phyloP scores from a whole-genome alignment of 2,329 filamentous ascomycete genomes.

The Lasiodiplodia gonubiensis region DNA sequence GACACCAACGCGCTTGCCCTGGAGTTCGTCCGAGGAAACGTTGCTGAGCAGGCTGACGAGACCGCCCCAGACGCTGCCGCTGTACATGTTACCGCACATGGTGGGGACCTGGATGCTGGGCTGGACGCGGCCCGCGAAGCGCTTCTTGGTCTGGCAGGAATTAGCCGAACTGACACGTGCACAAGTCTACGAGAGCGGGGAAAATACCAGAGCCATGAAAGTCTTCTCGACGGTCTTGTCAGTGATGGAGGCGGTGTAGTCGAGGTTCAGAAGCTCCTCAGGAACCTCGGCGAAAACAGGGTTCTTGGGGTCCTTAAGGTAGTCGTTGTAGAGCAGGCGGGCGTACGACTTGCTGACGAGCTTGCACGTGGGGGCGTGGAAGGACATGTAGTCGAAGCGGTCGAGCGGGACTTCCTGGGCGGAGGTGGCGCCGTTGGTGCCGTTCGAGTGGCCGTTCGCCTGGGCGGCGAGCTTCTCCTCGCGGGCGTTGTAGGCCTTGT shows the following conservation, averaged over 20 bases:
- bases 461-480: constrained; percentile 54
- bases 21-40: constrained; percentile 51
- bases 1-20: constrained; percentile 58
- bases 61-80: constrained; percentile 58
- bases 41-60: constrained; percentile 56
- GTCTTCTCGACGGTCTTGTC: constrained; percentile 61
- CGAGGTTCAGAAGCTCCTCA: constrained; percentile 53
- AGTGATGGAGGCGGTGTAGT: constrained; percentile 54
- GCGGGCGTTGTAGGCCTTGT: constrained; percentile 59
- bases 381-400: constrained; percentile 61
- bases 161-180: constrained; percentile 7
- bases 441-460: constrained; percentile 49
- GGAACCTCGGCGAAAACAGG: constrained; percentile 58
- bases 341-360: constrained; percentile 61
- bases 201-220: constrained; percentile 51
- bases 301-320: constrained; percentile 53
- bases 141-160: constrained; percentile 52
- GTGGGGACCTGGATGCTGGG: constrained; percentile 57
- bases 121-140: constrained; percentile 56
- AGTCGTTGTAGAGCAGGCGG: constrained; percentile 60
- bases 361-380: constrained; percentile 62
- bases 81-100: constrained; percentile 63
- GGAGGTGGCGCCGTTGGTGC: constrained; percentile 37
- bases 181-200: background rate
- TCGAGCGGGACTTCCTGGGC: constrained; percentile 54